Evolutionary conservation across 345 rosid genomes (phyloP).

Genomic region (Gossypium anomalum): DNA sequence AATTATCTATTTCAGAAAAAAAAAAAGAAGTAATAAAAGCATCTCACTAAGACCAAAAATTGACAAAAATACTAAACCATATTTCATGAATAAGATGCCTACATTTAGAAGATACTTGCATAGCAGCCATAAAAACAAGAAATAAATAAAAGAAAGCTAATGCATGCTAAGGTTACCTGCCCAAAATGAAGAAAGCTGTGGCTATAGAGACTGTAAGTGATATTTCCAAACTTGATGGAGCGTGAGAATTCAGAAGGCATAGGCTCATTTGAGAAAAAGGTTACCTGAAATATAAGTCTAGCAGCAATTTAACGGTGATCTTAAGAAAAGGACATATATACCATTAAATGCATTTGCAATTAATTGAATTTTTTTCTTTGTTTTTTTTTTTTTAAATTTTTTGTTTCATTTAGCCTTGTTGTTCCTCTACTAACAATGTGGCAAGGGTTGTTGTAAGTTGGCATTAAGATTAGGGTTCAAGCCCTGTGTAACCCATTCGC

Average conservation of each 20-base stretch:
- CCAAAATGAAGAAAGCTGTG: constrained; percentile 91
- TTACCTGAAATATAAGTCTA: constrained; percentile 47
- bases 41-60: neutral
- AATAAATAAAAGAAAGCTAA: constrained; percentile 3
- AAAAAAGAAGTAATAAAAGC: neutral
- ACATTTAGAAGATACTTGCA: neutral
- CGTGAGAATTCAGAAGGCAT: constrained; percentile 66
- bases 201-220: constrained; percentile 71
- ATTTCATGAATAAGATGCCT: neutral
- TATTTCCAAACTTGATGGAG: constrained; percentile 49
- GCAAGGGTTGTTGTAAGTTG: neutral
- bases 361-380: neutral
- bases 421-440: neutral
- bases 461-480: no score
- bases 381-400: no score
- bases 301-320: neutral
- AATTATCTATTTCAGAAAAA: neutral
- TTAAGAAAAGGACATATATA: neutral
- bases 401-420: neutral
- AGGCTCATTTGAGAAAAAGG: constrained; percentile 67
- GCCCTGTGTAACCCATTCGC: no score
- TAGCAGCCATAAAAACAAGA: neutral
- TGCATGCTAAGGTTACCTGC: constrained; percentile 47
- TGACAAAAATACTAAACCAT: neutral
- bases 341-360: neutral